Conservation (phyloP, 164 flowering plant species). For the Cinnamomum chago region DNA sequence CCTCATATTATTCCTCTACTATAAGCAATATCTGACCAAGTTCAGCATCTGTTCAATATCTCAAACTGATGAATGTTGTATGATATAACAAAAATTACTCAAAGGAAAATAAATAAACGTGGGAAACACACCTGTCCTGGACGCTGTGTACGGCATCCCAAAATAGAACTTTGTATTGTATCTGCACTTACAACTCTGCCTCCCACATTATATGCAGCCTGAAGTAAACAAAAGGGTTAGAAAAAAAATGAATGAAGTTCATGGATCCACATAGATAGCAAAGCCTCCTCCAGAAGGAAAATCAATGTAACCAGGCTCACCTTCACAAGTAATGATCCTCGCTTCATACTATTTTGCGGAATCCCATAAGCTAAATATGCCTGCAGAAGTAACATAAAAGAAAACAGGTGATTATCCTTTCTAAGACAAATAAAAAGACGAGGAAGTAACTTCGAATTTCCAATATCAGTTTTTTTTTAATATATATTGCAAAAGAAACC, state of each 20-base stretch:
- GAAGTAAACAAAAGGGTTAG: conserved; percentile 14
- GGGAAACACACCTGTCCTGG: conserved; percentile 69
- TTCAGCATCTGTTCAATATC: too few species aligned
- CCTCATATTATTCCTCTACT: too few species aligned
- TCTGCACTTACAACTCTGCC: conserved; percentile 84
- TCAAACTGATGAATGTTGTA: too few species aligned
- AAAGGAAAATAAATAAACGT: neutral
- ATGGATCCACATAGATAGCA: neutral
- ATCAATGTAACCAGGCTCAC: conserved; percentile 26
- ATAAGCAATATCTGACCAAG: too few species aligned
- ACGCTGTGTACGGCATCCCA: conserved; percentile 82
- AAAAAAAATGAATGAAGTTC: conserved; percentile 9
- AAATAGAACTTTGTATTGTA: conserved; percentile 73
- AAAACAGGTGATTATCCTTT: neutral
- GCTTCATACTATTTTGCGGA: conserved; percentile 76
- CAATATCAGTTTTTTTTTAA: neutral
- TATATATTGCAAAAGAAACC: neutral
- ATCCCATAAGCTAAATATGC: conserved; percentile 89
- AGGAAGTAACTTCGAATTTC: neutral
- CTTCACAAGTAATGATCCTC: conserved; percentile 71
- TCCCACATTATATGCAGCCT: conserved; percentile 96
- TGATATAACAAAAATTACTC: too few species aligned
- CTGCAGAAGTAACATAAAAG: conserved; percentile 27
- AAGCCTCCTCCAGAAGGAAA: neutral
- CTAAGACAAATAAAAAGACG: neutral